Evolutionary conservation across 2,329 filamentous ascomycete genomes (phyloP), one percentile per base, ranked within the genome.

Genomic region (Alternaria atra): DNA sequence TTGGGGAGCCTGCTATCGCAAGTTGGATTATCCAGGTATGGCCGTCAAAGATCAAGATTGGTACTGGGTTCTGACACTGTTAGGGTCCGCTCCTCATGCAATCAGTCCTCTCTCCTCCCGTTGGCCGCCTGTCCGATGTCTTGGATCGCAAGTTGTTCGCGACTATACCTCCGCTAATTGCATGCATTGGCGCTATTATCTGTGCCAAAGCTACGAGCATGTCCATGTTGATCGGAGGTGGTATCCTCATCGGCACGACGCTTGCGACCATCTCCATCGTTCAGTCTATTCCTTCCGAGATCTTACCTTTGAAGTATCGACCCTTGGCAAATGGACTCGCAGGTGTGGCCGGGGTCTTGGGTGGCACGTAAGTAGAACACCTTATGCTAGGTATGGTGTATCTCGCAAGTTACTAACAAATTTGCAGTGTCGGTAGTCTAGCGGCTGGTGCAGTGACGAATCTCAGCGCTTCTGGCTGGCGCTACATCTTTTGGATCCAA

Each of bases 401-500:
- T 8, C 8, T 23, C 1, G 15, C 32, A 17, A 2, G 5, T 25
- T 7, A 37, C 54, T 65, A 4, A 65, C n/a, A 12, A 27, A 6
- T 17, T 7, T 52, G 20, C 55, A 85, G 83, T 1, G 74, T 85
- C 15, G 85, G 84, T 12, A 73, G 77, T 12, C 77, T 87, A 5
- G 81, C 82, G 27, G 84, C 84, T 6, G 85, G 85, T 2, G 84
- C 80, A 7, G 81, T 86, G 2, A 86, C 85, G 0, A 84, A 85
- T 59, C 70, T 80, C 12, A 77, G 77, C 52, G 63, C 78, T 0
- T 76, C 72, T 1, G 85, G 85, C 20, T 87, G 85, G 85, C 79
- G 85, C 2, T 81, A 82, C 65, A 87, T 87, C 64, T 87, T 86
- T 69, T 87, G 85, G 85, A 85, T 87, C 13, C 85, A 87, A 72